Evolutionary conservation across 2,329 filamentous ascomycete species (phyloP).

Genomic region (Diaporthe helianthi): DNA sequence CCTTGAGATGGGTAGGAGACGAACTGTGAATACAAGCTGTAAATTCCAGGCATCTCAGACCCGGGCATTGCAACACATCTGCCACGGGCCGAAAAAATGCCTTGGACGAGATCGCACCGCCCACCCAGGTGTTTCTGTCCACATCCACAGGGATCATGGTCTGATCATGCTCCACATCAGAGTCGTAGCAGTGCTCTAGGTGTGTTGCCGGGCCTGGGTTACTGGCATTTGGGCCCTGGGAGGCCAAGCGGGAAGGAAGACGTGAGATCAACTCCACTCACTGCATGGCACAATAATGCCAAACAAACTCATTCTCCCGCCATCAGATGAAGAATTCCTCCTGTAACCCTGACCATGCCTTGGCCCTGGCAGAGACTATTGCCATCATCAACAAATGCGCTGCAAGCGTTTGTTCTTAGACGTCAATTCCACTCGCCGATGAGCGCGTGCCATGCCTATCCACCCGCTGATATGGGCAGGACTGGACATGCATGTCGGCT

Average conservation of each 20-base stretch:
- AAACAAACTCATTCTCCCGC: slow-evolving; percentile 25
- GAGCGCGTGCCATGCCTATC: not conserved
- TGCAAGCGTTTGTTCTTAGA: not conserved
- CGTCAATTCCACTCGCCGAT: not conserved
- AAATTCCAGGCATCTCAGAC: slow-evolving; percentile 4
- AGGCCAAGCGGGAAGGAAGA: slow-evolving; percentile 19
- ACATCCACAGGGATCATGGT: not conserved
- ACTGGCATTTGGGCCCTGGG: slow-evolving; percentile 2
- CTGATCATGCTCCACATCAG: not conserved
- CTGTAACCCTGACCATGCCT: slow-evolving; percentile 1
- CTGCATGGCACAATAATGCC: slow-evolving; percentile 17
- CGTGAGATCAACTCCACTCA: not conserved
- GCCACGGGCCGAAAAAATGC: not conserved
- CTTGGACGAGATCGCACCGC: not conserved
- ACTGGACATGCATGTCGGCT: slow-evolving; percentile 7
- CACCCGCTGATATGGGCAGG: not conserved
- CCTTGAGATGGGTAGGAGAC: not conserved
- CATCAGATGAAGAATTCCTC: not conserved
- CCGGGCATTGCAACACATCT: not conserved
- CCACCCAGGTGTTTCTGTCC: not conserved
- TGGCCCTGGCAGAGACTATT: not conserved
- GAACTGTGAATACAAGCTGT: not conserved
- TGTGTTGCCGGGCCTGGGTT: not conserved
- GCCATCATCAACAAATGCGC: not conserved
- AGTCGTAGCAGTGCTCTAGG: not conserved